Evolutionary conservation across 2,329 filamentous ascomycete genomes (phyloP).

Genomic region (Diaporthe longicolla): DNA sequence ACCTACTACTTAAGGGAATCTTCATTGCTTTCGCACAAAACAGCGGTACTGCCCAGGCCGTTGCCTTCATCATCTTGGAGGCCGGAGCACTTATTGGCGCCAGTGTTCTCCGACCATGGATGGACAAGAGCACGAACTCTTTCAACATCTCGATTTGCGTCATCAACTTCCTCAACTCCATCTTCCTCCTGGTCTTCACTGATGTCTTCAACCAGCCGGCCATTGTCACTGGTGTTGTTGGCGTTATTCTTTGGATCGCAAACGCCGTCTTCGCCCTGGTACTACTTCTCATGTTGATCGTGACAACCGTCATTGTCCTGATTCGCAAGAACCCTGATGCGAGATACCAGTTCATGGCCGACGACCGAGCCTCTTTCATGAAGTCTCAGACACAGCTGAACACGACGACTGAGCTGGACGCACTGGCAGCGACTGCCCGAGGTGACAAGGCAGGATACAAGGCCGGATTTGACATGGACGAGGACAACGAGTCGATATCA

Average conservation of each 20-base stretch:
- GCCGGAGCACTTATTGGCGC: slow-evolving; percentile 81
- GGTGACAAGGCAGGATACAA: slow-evolving; percentile 79
- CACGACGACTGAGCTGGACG: slow-evolving; percentile 87
- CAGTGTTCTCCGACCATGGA: slow-evolving; percentile 90
- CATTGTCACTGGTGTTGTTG: slow-evolving; percentile 88
- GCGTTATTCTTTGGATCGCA: slow-evolving; percentile 88
- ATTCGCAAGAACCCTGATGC: slow-evolving; percentile 95
- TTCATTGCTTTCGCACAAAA: slow-evolving; percentile 87
- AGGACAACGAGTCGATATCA: slow-evolving; percentile 78
- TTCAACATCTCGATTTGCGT: slow-evolving; percentile 95
- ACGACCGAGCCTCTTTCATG: slow-evolving; percentile 97
- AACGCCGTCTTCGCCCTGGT: slow-evolving; percentile 89
- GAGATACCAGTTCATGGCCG: slow-evolving; percentile 95
- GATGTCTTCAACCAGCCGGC: slow-evolving; percentile 86
- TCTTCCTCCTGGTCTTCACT: slow-evolving; percentile 92
- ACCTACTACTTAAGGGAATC: slow-evolving; percentile 89
- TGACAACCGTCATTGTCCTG: slow-evolving; percentile 76
- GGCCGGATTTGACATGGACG: slow-evolving; percentile 75
- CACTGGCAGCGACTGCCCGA: slow-evolving; percentile 88
- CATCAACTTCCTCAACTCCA: slow-evolving; percentile 90
- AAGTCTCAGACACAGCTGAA: slow-evolving; percentile 90
- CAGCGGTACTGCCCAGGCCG: slow-evolving; percentile 79
- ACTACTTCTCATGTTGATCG: slow-evolving; percentile 84
- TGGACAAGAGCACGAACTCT: slow-evolving; percentile 98
- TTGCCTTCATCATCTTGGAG: slow-evolving; percentile 88